These are phyloP conservation scores for Tetracladium setigerum DNA, from an alignment of 495 filamentous ascomycete genomes.

Conservation along the genomic window DNA sequence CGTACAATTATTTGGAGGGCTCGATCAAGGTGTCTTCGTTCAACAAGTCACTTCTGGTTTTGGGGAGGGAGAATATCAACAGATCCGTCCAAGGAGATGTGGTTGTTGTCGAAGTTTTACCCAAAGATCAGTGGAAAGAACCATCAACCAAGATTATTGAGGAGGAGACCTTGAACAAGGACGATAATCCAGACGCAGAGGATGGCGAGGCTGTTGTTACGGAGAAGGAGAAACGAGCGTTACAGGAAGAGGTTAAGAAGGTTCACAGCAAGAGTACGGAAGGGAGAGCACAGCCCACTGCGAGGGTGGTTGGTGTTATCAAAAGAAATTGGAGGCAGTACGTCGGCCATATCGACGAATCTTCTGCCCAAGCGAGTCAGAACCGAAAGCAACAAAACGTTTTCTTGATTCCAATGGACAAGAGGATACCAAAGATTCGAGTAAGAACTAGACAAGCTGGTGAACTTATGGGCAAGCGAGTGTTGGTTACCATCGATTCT, in stretches of 20 bases:
- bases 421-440: slow-evolving; percentile 90
- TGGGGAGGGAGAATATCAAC: slow-evolving; percentile 96
- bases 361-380: slow-evolving; percentile 64
- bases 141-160: slow-evolving; percentile 93
- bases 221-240: slow-evolving; percentile 73
- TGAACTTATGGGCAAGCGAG: slow-evolving; percentile 81
- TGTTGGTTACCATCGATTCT: slow-evolving; percentile 90
- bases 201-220: slow-evolving; percentile 64
- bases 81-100: slow-evolving; percentile 83
- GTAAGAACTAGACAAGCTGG: slow-evolving; percentile 83
- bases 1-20: slow-evolving; percentile 95
- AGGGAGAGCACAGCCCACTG: slow-evolving; percentile 81
- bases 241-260: slow-evolving; percentile 86
- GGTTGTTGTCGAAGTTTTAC: slow-evolving; percentile 86
- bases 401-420: slow-evolving; percentile 96
- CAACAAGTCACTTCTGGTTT: slow-evolving; percentile 75
- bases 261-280: slow-evolving; percentile 72
- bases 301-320: slow-evolving; percentile 82
- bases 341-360: slow-evolving; percentile 87
- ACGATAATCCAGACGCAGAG: slow-evolving; percentile 84
- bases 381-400: slow-evolving; percentile 83
- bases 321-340: slow-evolving; percentile 98
- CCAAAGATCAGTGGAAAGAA: slow-evolving; percentile 92
- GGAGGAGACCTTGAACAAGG: slow-evolving; percentile 83
- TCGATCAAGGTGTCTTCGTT: slow-evolving; percentile 85